phyloP scores from a whole-genome alignment of 495 filamentous ascomycete species.

The Aspergillus mulundensis region DNA sequence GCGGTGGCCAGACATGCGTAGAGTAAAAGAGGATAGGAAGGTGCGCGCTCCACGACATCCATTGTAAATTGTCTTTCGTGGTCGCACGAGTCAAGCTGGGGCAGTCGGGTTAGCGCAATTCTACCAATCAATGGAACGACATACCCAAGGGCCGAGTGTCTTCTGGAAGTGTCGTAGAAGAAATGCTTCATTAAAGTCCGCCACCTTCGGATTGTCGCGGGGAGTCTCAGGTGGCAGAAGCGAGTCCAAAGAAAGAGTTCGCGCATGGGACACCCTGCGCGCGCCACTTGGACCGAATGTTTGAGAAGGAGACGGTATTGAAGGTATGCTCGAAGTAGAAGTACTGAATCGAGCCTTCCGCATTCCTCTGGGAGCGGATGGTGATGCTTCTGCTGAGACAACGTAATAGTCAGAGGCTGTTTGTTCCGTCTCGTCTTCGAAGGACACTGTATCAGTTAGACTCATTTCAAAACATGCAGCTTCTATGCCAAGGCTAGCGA shows the following conservation, averaged over 20 bases:
- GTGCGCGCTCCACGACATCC: slow-evolving; percentile 34
- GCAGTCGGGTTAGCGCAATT: not conserved
- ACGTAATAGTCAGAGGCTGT: slow-evolving; percentile 41
- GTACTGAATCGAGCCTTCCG: slow-evolving; percentile 26
- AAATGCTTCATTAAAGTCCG: slow-evolving; percentile 37
- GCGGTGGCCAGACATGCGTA: slow-evolving; percentile 42
- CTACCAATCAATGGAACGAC: not conserved
- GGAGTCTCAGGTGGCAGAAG: slow-evolving; percentile 19
- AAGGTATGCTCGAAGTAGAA: slow-evolving; percentile 27
- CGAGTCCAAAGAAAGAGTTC: slow-evolving; percentile 20
- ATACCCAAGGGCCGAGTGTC: slow-evolving; percentile 37
- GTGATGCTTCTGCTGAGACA: slow-evolving; percentile 20
- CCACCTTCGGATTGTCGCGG: slow-evolving; percentile 23
- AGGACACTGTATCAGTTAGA: slow-evolving; percentile 25
- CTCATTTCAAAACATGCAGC: too few relatives aligned
- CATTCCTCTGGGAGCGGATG: slow-evolving; percentile 20
- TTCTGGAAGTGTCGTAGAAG: slow-evolving; percentile 39
- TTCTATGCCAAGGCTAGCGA: not conserved
- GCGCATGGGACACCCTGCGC: slow-evolving; percentile 8
- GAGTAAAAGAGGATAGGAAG: slow-evolving; percentile 30
- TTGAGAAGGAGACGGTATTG: slow-evolving; percentile 13
- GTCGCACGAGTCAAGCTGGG: slow-evolving; percentile 38
- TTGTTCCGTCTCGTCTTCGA: slow-evolving; percentile 42
- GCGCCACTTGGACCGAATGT: slow-evolving; percentile 14
- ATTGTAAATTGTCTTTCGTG: slow-evolving; percentile 33